phyloP scores from a whole-genome alignment of 208 protist genomes.

The Crithidia expoeki region DNA sequence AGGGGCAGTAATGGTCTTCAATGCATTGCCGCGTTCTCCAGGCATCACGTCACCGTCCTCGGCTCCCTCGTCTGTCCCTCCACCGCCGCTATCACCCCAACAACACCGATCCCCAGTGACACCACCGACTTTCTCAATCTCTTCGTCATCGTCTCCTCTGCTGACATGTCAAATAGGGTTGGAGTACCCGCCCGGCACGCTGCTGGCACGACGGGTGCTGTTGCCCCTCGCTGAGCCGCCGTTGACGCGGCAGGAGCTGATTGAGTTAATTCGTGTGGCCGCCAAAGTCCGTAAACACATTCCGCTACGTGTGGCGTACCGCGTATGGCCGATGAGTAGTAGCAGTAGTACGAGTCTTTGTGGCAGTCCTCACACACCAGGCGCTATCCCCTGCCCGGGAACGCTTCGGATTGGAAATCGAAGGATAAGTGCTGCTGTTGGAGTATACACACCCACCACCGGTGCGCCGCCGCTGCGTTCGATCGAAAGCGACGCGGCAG shows the following conservation, averaged over 20 bases:
- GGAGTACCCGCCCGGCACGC: conserved; percentile 32
- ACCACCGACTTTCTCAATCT: not conserved
- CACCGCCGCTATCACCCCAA: not conserved
- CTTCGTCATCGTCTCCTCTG: conserved; percentile 9
- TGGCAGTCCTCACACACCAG: not conserved
- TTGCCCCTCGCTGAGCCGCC: conserved; percentile 37
- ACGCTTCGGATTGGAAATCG: not conserved
- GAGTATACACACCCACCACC: conserved; percentile 13
- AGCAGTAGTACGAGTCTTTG: not conserved
- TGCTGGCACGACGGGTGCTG: conserved; percentile 16
- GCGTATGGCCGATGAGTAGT: conserved; percentile 26
- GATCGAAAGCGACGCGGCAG: conserved; percentile 24
- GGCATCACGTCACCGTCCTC: not conserved
- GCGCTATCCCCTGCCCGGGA: too few species aligned
- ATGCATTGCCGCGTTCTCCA: not conserved
- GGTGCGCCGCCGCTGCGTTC: conserved; percentile 21
- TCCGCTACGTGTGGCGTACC: conserved; percentile 49
- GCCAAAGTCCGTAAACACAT: conserved; percentile 32
- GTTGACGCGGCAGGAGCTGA: conserved; percentile 38
- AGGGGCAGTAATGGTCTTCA: not conserved
- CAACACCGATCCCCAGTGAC: not conserved
- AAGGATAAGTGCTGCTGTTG: not conserved
- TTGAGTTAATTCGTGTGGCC: conserved; percentile 34
- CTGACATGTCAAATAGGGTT: conserved; percentile 19
- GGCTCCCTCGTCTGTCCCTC: not conserved